These are phyloP conservation scores for Daldinia grandis DNA, from an alignment of 495 filamentous ascomycete genomes.

Conservation along the genomic window DNA sequence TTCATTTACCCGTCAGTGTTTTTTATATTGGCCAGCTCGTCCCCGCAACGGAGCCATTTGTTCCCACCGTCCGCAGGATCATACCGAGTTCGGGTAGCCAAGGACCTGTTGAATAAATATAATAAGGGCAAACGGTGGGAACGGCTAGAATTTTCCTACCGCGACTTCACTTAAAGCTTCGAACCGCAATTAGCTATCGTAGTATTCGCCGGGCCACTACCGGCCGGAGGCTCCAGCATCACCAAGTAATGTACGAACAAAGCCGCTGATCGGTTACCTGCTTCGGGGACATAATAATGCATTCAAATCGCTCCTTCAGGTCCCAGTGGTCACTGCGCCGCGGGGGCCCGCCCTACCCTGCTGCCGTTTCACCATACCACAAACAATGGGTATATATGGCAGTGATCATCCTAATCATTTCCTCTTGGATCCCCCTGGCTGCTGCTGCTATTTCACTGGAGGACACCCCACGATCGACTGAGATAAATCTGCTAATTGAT, in stretches of 20 bases:
- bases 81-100: slow-evolving; percentile 16
- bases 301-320: slow-evolving; percentile 22
- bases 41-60: slow-evolving; percentile 24
- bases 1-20: slow-evolving; percentile 37
- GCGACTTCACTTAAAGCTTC: slow-evolving; percentile 6
- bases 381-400: slow-evolving; percentile 43
- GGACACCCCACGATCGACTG: slow-evolving; percentile 42
- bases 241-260: slow-evolving; percentile 31
- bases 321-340: slow-evolving; percentile 34
- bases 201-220: slow-evolving; percentile 19
- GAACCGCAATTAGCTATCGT: slow-evolving; percentile 11
- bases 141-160: slow-evolving; percentile 11
- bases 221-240: slow-evolving; percentile 31
- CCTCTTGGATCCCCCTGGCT: slow-evolving; percentile 46
- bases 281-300: slow-evolving; percentile 31
- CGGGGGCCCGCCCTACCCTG: slow-evolving; percentile 34
- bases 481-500: slow-evolving; percentile 50
- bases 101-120: slow-evolving; percentile 19
- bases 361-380: slow-evolving; percentile 39
- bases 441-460: slow-evolving; percentile 44
- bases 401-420: slow-evolving; percentile 48
- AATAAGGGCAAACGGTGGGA: slow-evolving; percentile 24
- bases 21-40: slow-evolving; percentile 27
- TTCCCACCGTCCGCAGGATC: slow-evolving; percentile 11
- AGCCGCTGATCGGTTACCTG: slow-evolving; percentile 39